Percentiles rank a stretch among this genome's conserved stretches.
Conservation (phyloP, 2,329 filamentous ascomycete genomes). For the Colletotrichum camelliae region DNA sequence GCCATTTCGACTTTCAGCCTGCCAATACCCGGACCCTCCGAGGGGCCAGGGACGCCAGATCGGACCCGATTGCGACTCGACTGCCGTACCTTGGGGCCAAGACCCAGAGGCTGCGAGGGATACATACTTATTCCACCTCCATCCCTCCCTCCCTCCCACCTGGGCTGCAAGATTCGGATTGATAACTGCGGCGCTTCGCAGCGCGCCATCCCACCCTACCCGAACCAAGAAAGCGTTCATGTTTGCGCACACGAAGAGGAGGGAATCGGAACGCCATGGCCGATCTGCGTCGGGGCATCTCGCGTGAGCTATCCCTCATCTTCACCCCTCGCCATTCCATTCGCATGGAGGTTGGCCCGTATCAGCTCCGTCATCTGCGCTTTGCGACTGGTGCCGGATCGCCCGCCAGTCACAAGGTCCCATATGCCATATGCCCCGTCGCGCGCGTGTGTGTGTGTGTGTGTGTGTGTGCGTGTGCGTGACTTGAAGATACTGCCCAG, state of each 20-base stretch:
- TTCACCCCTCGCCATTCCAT: neutral
- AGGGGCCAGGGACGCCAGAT: neutral
- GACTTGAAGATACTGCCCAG: neutral
- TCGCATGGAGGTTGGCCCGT: neutral
- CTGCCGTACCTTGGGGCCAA: neutral
- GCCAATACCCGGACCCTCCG: neutral
- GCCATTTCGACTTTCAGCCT: neutral
- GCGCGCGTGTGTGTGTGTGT: neutral
- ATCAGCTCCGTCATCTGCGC: neutral
- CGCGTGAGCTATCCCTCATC: neutral
- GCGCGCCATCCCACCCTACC: conserved; percentile 10
- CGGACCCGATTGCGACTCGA: conserved; percentile 7
- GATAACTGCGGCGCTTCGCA: conserved; percentile 3
- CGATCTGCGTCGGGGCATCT: neutral
- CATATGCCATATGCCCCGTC: neutral
- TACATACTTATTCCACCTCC: neutral
- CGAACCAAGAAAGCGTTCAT: neutral
- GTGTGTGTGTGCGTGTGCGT: neutral
- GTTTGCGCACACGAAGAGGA: neutral
- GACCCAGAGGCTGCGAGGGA: neutral
- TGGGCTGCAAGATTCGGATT: neutral
- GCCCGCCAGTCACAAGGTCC: neutral
- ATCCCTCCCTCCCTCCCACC: neutral
- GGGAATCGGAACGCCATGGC: neutral
- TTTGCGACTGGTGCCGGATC: neutral